Conservation (phyloP, 2,329 filamentous ascomycete genomes). For the Zopfia rhizophila region DNA sequence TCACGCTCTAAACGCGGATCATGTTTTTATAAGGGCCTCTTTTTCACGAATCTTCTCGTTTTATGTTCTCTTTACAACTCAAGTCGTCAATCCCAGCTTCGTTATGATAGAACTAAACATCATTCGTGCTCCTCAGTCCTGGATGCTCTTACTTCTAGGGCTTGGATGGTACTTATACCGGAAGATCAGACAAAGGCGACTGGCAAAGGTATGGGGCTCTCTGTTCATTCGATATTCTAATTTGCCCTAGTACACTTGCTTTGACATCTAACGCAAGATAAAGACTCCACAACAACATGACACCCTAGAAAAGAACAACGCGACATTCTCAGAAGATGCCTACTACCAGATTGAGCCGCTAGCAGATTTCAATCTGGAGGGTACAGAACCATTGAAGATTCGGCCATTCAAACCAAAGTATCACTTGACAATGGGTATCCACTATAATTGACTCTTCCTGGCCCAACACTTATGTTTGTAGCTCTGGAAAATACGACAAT, state of each 20-base stretch:
- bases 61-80: not conserved
- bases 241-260: too few relatives aligned
- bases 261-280: too few relatives aligned
- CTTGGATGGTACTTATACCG: not conserved
- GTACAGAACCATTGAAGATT: constrained; percentile 63
- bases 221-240: too few relatives aligned
- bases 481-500: constrained; percentile 63
- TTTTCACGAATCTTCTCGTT: not conserved
- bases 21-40: not conserved
- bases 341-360: constrained; percentile 60
- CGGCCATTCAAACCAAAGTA: constrained; percentile 70
- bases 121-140: constrained; percentile 4
- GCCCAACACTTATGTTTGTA: constrained; percentile 39
- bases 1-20: too few relatives aligned
- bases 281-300: too few relatives aligned
- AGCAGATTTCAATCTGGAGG: constrained; percentile 61
- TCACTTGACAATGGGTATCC: constrained; percentile 70
- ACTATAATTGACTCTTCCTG: too few relatives aligned
- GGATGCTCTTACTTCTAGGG: not conserved
- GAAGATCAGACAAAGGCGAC: not conserved
- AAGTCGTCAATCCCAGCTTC: not conserved
- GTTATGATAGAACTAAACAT: constrained; percentile 1
- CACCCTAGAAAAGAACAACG: not conserved
- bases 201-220: not conserved
- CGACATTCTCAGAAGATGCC: constrained; percentile 32